Percentiles rank a stretch among this genome's conserved stretches.
Conservation (phyloP, 2,329 filamentous ascomycete genomes). For the Colletotrichum sp. region DNA sequence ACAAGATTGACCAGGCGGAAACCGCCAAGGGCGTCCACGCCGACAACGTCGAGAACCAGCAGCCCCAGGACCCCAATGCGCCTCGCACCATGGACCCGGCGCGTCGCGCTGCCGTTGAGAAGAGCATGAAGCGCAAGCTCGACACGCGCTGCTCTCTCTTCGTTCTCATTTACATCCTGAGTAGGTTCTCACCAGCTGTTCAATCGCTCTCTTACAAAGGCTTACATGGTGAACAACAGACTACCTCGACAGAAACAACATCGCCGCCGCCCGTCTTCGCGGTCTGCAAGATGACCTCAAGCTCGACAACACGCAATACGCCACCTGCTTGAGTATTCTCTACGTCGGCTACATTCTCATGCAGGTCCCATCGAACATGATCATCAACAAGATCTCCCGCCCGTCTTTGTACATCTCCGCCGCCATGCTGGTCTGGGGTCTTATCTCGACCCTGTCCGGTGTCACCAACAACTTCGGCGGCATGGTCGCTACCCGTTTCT, state of each 20-base stretch:
- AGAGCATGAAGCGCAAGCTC: constrained; percentile 71
- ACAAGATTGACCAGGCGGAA: constrained; percentile 9
- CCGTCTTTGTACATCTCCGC: constrained; percentile 56
- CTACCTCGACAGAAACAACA: constrained; percentile 73
- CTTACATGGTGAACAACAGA: constrained; percentile 69
- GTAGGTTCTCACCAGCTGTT: not conserved
- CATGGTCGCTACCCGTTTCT: constrained; percentile 62
- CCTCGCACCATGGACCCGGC: constrained; percentile 39
- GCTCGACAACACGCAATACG: constrained; percentile 63
- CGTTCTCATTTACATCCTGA: constrained; percentile 74
- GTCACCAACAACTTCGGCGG: constrained; percentile 55
- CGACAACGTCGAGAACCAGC: constrained; percentile 3
- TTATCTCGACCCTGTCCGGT: constrained; percentile 63
- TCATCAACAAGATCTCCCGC: constrained; percentile 58
- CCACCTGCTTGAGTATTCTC: constrained; percentile 67
- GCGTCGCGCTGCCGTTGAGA: constrained; percentile 64
- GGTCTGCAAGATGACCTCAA: constrained; percentile 67
- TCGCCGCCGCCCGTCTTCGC: constrained; percentile 69
- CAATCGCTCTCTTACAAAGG: constrained; percentile 29
- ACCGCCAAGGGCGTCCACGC: not conserved
- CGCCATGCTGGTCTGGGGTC: constrained; percentile 65
- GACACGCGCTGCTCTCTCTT: constrained; percentile 72
- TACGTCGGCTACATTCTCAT: constrained; percentile 72
- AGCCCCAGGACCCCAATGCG: not conserved
- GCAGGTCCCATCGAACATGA: constrained; percentile 65